Evolutionary conservation across 805 yeast genomes (phyloP), one percentile per base, ranked within the genome.

Genomic region (Cyberlindnera samutprakarnensis): DNA sequence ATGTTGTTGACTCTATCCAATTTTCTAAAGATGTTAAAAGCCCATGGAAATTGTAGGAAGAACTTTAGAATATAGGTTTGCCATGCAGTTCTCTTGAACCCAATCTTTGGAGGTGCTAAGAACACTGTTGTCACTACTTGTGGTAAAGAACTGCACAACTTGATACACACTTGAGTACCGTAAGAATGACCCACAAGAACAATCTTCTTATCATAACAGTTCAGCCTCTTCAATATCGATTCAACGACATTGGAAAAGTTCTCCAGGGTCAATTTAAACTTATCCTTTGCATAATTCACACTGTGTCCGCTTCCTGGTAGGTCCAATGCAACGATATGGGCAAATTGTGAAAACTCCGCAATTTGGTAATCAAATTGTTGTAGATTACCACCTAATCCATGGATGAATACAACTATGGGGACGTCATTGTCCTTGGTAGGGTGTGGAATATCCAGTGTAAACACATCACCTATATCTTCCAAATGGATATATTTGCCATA

Each of bases 371-470:
- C 92, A 53, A 88, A 88, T 53, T 87, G 96, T 15, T 85, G 73
- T 51, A 83, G 62, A 45, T 78, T 90, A 2, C 97, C 97, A 2
- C 96, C 97, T 14, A 90, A 56, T 0, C 97, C 97, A 59, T 87
- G 96, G 14, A 88, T 50, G 35, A 86, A 72, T 3, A 85, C 56
- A 6, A 81, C 54, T 3, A 77, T 59, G 0, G 94, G 94, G 9
- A 46, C 23, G n/a, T 44, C n/a, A n/a, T n/a, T n/a, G n/a, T n/a
- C n/a, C n/a, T n/a, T n/a, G n/a, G n/a, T n/a, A n/a, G 43, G 46
- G 18, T 39, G 43, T 11, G 46, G 45, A 4, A 36, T 20, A 6
- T 39, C 27, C 6, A 44, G 18, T 8, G 39, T 36, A 25, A 38
- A 33, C 3, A 46, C 27, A 2, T 42, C 28, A 6, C 46, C 46